Evolutionary conservation across 352 stramenopile species (phyloP).

Genomic region (Phytophthora europaea): DNA sequence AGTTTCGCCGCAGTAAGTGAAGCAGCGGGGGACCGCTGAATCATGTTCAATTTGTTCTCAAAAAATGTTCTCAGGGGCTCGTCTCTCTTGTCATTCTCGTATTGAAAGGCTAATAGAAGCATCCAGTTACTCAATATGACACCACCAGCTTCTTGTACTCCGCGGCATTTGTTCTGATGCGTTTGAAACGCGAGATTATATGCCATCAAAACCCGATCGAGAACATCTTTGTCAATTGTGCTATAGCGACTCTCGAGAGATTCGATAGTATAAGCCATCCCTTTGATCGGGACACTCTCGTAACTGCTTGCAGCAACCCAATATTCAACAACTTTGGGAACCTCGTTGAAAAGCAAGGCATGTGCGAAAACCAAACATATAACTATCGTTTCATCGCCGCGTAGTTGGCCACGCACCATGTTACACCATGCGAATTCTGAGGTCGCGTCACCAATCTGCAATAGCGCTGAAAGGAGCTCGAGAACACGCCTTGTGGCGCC

Average conservation of each 20-base stretch:
- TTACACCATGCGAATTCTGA: constrained; percentile 37
- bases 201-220: constrained; percentile 19
- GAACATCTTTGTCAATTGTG: constrained; percentile 10
- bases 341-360: constrained; percentile 37
- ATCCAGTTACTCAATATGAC: constrained; percentile 56
- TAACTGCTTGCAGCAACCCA: constrained; percentile 39
- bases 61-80: constrained; percentile 40
- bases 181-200: constrained; percentile 39
- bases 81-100: constrained; percentile 16
- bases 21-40: constrained; percentile 36
- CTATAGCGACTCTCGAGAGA: constrained; percentile 13
- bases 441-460: constrained; percentile 30
- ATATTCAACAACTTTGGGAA: constrained; percentile 37
- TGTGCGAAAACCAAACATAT: constrained; percentile 38
- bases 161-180: constrained; percentile 17
- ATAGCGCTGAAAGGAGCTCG: constrained; percentile 37
- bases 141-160: constrained; percentile 23
- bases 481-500: constrained; percentile 35
- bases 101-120: constrained; percentile 35
- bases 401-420: constrained; percentile 30
- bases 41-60: constrained; percentile 21
- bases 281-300: constrained; percentile 33
- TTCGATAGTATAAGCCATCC: constrained; percentile 40
- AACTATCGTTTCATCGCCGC: constrained; percentile 29
- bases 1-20: constrained; percentile 43